These are phyloP conservation scores for Coemansia sp. DNA, from an alignment of 192 early-diverging fungal species.

Conservation along the genomic window DNA sequence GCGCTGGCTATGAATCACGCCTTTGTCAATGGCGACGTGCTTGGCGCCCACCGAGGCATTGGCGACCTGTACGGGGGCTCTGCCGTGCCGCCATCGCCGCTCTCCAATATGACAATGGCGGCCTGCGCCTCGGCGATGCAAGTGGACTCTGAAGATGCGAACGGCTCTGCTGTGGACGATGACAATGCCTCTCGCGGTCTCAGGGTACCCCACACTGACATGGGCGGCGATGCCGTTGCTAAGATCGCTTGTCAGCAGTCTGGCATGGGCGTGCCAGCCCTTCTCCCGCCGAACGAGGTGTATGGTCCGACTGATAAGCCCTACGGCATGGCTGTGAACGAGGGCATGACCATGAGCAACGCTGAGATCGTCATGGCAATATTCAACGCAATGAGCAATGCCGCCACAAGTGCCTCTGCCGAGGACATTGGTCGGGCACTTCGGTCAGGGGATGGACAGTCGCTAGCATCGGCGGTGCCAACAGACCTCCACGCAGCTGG, in stretches of 20 bases:
- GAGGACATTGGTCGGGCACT: slow-evolving; percentile 1
- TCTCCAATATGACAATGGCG: slow-evolving; percentile 39
- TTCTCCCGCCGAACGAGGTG: slow-evolving; percentile 18
- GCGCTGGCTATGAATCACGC: slow-evolving; percentile 54
- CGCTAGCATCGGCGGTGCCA: slow-evolving; percentile 2
- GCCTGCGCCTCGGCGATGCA: slow-evolving; percentile 21
- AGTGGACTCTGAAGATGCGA: slow-evolving; percentile 11
- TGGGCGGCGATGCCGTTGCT: background rate
- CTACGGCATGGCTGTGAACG: background rate
- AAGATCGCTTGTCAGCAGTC: background rate
- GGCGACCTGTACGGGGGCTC: slow-evolving; percentile 32
- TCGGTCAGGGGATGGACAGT: too few relatives aligned
- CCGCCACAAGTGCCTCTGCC: background rate
- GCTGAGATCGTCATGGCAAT: slow-evolving; percentile 44
- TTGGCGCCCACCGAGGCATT: slow-evolving; percentile 41
- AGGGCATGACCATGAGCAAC: slow-evolving; percentile 16
- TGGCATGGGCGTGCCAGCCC: background rate
- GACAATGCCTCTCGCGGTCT: background rate
- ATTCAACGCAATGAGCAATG: slow-evolving; percentile 47
- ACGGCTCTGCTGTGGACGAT: background rate
- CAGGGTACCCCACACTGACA: background rate
- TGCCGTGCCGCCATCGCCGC: slow-evolving; percentile 41
- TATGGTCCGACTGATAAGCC: slow-evolving; percentile 19
- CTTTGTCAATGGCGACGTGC: slow-evolving; percentile 46
- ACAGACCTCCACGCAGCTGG: slow-evolving; percentile 2